Evolutionary conservation across 1,284 basidiomycete species (phyloP), one percentile per base, ranked within the genome.

Genomic region (Fistulina hepatica): DNA sequence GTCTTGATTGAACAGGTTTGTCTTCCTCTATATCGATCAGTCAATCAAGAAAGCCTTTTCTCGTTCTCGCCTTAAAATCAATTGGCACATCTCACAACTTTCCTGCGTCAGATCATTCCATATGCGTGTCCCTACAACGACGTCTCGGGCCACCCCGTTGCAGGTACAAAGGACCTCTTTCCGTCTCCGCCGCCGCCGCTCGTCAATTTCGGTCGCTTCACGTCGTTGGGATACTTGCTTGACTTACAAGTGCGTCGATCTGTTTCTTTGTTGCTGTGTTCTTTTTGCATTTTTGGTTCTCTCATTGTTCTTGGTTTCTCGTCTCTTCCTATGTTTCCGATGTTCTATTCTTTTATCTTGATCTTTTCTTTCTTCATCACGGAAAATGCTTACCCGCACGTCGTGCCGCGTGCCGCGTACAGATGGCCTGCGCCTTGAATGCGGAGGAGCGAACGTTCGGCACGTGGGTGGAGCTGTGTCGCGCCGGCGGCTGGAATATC

Each of bases 1-100:
- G 19, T 62, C 10, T 21, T 60, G 2, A 44, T 57, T 17, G 61
- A 61, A 10, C 47, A 12, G 25, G 25, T 27, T 12, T 25, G 24
- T 42, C 16, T 37, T 54, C 19, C 15, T 44, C 6, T 40, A 36
- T 2, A 37, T 33, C 37, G 38, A 9, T 25, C 24, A 25, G 9
- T 25, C 44, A 2, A 40, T 35, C 23, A 15, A 5, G 23, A 21
- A 36, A 22, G 30, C 39, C 2, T 25, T n/a, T 10, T n/a, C 10
- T 10, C 24, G 10, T 26, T n/a, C n/a, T 26, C 24, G 10, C 24
- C 24, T 10, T n/a, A 10, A 10, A 26, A n/a, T n/a, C 24, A 10
- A 26, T 26, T 26, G 10, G 24, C 24, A n/a, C 10, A 10, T 10
- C 24, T 10, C 10, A 26, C 24, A n/a, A 10, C 10, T 26, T 26